These are phyloP conservation scores for Tanacetum coccineum DNA, from an alignment of 129 eudicot species.

Conservation along the genomic window DNA sequence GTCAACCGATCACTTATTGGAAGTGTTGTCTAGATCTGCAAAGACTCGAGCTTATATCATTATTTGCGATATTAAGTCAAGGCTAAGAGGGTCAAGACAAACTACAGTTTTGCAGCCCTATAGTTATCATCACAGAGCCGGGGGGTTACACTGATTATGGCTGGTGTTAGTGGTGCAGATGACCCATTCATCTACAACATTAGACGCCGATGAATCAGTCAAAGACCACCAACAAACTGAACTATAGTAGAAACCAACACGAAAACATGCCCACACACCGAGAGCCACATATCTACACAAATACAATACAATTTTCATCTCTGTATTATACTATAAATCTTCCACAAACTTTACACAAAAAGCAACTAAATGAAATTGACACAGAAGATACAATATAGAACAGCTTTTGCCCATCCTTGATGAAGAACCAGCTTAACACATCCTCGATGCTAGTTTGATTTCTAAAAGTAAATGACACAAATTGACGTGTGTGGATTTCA, in stretches of 20 bases:
- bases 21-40: too few relatives aligned
- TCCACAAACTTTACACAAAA: constrained; percentile 37
- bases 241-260: not conserved
- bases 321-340: constrained; percentile 26
- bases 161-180: too few relatives aligned
- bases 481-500: constrained; percentile 29
- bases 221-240: not conserved
- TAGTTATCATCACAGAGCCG: too few relatives aligned
- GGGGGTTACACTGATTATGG: too few relatives aligned
- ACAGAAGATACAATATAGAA: constrained; percentile 30
- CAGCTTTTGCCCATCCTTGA: constrained; percentile 17
- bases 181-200: not conserved
- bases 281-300: constrained; percentile 29
- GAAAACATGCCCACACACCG: not conserved
- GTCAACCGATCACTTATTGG: too few relatives aligned
- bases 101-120: too few relatives aligned
- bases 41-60: too few relatives aligned
- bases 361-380: constrained; percentile 26
- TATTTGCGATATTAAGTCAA: too few relatives aligned
- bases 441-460: constrained; percentile 28
- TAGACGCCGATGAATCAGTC: not conserved
- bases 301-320: constrained; percentile 33
- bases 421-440: constrained; percentile 14
- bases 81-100: too few relatives aligned
- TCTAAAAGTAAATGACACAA: constrained; percentile 26